Conservation (phyloP, 2,329 filamentous ascomycete genomes). For the Ploettnerulaceae sp. region DNA sequence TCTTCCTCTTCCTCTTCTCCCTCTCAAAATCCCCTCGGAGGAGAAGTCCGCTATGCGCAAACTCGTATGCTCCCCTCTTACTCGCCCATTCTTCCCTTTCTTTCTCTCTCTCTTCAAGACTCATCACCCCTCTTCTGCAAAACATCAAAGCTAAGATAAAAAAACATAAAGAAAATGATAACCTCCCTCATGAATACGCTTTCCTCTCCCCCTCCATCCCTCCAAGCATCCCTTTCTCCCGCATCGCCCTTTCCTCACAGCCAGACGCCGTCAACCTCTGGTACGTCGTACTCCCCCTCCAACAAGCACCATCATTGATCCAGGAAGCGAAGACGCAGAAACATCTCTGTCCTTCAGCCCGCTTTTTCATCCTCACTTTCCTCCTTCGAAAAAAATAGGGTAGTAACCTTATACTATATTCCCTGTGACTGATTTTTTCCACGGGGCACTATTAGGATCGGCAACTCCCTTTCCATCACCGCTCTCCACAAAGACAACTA, state of each 20-base stretch:
- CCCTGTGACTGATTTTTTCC: too few relatives aligned
- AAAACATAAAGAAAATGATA: constrained; percentile 63
- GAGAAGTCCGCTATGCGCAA: constrained; percentile 66
- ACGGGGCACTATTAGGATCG: constrained; percentile 57
- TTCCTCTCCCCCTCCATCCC: constrained; percentile 60
- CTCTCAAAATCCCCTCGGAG: constrained; percentile 12
- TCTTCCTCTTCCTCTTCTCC: background rate
- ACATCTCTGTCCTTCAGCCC: too few relatives aligned
- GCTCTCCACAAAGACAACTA: constrained; percentile 79
- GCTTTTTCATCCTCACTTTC: background rate
- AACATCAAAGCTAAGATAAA: background rate
- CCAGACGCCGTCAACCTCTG: constrained; percentile 73
- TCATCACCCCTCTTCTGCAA: background rate
- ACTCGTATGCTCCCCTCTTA: constrained; percentile 51
- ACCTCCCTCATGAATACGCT: constrained; percentile 68
- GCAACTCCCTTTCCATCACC: constrained; percentile 64
- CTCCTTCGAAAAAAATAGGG: too few relatives aligned
- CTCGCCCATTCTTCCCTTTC: background rate
- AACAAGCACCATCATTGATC: too few relatives aligned
- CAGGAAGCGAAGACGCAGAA: too few relatives aligned
- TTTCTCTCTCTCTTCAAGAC: background rate
- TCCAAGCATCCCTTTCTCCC: constrained; percentile 62
- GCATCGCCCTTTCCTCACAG: constrained; percentile 58
- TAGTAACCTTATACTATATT: too few relatives aligned
- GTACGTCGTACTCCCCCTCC: background rate